Base-by-base conservation (phyloP, 78 protist genomes). In the Emiliania huxleyi region DNA sequence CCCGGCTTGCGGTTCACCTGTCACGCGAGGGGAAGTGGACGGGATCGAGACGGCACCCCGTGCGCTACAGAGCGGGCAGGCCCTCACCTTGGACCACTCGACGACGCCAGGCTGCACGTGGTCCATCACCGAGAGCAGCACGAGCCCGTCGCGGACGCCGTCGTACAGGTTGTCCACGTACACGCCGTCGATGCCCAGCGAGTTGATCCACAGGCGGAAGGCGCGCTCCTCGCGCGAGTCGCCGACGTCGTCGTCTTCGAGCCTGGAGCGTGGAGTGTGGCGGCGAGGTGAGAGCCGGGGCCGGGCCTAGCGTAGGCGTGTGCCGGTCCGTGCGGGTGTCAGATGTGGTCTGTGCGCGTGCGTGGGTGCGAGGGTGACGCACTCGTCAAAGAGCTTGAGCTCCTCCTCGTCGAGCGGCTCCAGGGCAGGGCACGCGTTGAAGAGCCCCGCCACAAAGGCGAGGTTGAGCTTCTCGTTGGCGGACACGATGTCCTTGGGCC, bases 381-480 rank as follows among this genome's bases (percentile, higher is more conserved):
- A n/a, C 62, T 15, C 62, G 62, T 15, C 62, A 23, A 2, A 0
- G 25, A 15, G 38, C 43, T 93, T 81, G 21, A 91, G 79, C 55
- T 75, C 95, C 29, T 94, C 94, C 19, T 75, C 91, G 12, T 90
- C 1, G 91, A 26, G 3, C 19, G 90, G 71, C 25, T 44, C 55
- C n/a, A 96, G 90, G 21, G 93, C 96, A 44, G 94, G 91, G 91
- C 94, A 92, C 25, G 87, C 91, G 69, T 93, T 87, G 75, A 95
- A 93, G 84, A 98, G 93, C 77, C 96, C 97, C 33, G 99, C 99
- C 37, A 97, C 98, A 48, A 98, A 98, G 37, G 98, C 98, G 26
- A 98, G 91, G 96, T 98, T 98, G 79, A 98, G 94, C 91, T 96
- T 96, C 52, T 89, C 93, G 93, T 98, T 94, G 37, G 98, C 99